These are phyloP conservation scores for Fulvia fulva DNA, from an alignment of 2,329 filamentous ascomycete genomes.

Conservation along the genomic window DNA sequence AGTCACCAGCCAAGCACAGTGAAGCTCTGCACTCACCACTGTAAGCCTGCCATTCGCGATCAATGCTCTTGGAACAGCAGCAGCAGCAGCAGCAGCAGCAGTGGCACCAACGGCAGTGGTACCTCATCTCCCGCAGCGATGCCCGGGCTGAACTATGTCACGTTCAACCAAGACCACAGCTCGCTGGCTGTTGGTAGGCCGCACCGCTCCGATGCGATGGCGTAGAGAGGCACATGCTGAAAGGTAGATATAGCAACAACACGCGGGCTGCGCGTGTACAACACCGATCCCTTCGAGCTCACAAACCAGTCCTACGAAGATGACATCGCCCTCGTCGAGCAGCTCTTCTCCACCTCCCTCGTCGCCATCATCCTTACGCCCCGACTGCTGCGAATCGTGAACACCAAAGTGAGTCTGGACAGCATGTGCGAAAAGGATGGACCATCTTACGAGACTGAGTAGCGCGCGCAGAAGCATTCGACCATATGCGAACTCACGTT, in stretches of 20 bases:
- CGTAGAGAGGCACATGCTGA: slow-evolving; percentile 6
- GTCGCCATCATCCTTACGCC: slow-evolving; percentile 92
- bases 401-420: slow-evolving; percentile 71
- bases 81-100: neutral
- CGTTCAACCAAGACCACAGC: slow-evolving; percentile 98
- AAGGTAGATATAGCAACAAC: slow-evolving; percentile 63
- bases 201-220: slow-evolving; percentile 6
- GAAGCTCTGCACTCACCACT: neutral
- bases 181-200: slow-evolving; percentile 84
- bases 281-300: slow-evolving; percentile 92
- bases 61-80: neutral
- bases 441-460: slow-evolving; percentile 17
- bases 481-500: slow-evolving; percentile 99
- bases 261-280: slow-evolving; percentile 92
- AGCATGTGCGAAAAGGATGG: slow-evolving; percentile 7
- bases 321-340: slow-evolving; percentile 94
- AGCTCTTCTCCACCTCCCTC: slow-evolving; percentile 96
- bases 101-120: neutral
- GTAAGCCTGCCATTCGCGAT: neutral
- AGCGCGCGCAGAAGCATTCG: slow-evolving; percentile 56
- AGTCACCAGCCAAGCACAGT: neutral
- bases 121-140: slow-evolving; percentile 17
- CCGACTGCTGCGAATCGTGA: slow-evolving; percentile 88
- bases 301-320: slow-evolving; percentile 86
- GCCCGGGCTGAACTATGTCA: slow-evolving; percentile 82